Conservation (phyloP, 2,329 filamentous ascomycete species). For the Pochonia chlamydosporia region DNA sequence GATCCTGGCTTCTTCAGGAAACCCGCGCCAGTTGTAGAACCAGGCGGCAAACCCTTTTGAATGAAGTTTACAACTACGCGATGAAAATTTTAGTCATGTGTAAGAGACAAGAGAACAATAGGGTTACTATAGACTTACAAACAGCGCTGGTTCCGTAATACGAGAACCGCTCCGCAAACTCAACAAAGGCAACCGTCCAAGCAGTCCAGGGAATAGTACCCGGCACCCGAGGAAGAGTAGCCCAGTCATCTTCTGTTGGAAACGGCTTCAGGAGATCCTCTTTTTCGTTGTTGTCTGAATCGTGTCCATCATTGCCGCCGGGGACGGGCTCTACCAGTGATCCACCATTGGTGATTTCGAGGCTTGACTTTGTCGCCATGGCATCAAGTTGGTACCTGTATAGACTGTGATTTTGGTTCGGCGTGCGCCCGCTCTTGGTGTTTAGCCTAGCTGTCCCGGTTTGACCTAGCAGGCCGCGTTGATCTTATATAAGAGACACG, state of each 20-base stretch:
- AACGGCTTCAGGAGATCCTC: constrained; percentile 1
- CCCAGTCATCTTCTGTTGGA: constrained; percentile 33
- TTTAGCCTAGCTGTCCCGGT: too few relatives aligned
- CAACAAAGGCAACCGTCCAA: constrained; percentile 61
- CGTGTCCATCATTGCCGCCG: background rate
- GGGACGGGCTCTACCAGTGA: background rate
- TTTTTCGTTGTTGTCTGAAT: background rate
- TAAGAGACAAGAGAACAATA: too few relatives aligned
- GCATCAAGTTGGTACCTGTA: too few relatives aligned
- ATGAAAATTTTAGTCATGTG: background rate
- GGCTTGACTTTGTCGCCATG: background rate
- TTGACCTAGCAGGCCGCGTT: too few relatives aligned
- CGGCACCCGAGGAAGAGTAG: constrained; percentile 46
- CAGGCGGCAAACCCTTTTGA: constrained; percentile 47
- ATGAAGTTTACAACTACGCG: constrained; percentile 54
- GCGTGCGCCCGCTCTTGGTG: too few relatives aligned
- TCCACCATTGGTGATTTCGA: background rate
- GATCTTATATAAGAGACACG: too few relatives aligned
- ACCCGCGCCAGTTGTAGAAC: constrained; percentile 49
- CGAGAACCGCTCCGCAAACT: constrained; percentile 66
- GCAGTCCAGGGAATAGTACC: constrained; percentile 53
- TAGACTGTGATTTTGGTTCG: too few relatives aligned
- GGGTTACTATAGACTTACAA: constrained; percentile 56
- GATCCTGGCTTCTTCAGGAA: constrained; percentile 28
- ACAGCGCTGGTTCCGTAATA: constrained; percentile 64